These are phyloP conservation scores for Avena insularis DNA, from an alignment of 176 grass and related monocot species.

Conservation along the genomic window DNA sequence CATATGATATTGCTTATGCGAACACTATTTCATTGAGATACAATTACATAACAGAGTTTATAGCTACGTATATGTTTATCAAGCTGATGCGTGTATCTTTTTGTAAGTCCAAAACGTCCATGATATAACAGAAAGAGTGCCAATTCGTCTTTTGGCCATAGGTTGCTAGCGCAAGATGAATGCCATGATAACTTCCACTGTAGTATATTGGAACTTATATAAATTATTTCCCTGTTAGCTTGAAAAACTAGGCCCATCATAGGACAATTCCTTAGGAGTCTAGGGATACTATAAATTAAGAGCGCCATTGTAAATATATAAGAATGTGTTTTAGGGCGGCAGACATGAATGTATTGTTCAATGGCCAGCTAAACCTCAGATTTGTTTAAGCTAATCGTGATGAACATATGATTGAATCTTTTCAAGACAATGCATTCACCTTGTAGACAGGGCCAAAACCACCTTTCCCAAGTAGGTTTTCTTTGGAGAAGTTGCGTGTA, in stretches of 20 bases:
- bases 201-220: neutral
- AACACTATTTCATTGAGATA: neutral
- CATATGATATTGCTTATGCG: no score
- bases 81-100: neutral
- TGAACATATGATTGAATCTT: no score
- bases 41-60: neutral
- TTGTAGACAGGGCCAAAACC: no score
- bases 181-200: neutral
- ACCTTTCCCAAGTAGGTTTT: no score
- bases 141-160: neutral
- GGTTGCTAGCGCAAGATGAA: neutral
- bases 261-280: no score
- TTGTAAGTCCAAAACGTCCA: neutral
- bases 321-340: no score
- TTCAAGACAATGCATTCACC: no score
- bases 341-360: no score
- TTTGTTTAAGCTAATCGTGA: no score
- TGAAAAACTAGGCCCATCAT: neutral
- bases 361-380: no score
- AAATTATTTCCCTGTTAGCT: neutral
- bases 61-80: neutral
- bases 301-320: no score
- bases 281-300: no score
- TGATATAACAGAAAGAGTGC: neutral
- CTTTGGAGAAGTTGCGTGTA: conserved; percentile 3